Evolutionary conservation across 169 alveolate species (phyloP), one percentile per base, ranked within the genome.

Genomic region (Toxoplasma gondii): DNA sequence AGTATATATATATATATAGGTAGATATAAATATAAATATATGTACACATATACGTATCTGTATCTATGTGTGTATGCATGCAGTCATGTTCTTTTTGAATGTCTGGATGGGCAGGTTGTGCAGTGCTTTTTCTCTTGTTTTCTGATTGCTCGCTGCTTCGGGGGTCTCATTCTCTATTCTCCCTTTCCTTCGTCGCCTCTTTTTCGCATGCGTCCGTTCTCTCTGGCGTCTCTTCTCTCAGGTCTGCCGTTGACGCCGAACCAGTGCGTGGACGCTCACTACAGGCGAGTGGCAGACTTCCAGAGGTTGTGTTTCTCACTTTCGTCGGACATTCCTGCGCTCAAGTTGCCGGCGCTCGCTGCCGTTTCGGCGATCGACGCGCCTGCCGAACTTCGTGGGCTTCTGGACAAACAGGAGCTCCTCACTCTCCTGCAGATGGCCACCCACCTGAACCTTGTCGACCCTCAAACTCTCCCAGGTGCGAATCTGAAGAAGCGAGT

Each of bases 371-470:
- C 93, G 9, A 34, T 88, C 5, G 93, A 88, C 74, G 58, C 70
- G 49, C 74, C 84, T 41, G 44, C 45, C 67, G 84, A 54, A 5
- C 93, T 88, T 39, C 93, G 74, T 43, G 69, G n/a, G 84, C 93
- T 88, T 45, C 93, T 88, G 93, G 83, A 88, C 54, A 58, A 88
- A 69, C 93, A 88, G n/a, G 93, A 88, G 70, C 93, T 88, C 69
- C 87, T 88, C 44, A 88, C 93, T 44, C 93, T 88, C 45, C 93
- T 88, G 44, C 84, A 88, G 43, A 12, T 69, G 93, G 70, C 84
- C n/a, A 58, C 74, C n/a, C 86, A 88, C 69, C 44, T 88, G 45
- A 43, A 67, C 45, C 93, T 88, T 38, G 67, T 88, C 58, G 93
- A 88, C 29, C 93, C 93, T 29, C 67, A 54, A 41, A 78, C 9